Conservation (phyloP, 768 basidiomycete genomes). For the Ramaria sp. region DNA sequence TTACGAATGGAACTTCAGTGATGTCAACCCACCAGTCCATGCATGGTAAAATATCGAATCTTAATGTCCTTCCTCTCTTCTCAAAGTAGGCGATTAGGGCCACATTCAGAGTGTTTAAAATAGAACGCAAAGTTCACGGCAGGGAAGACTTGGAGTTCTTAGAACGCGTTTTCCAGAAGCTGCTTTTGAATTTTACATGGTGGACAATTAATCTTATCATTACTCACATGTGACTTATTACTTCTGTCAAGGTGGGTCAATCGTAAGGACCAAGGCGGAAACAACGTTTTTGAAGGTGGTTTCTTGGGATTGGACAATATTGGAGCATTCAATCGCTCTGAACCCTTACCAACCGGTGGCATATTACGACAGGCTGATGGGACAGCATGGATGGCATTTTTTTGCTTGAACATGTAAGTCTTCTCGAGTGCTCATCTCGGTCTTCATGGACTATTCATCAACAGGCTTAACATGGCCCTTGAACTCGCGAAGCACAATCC, state of each 20-base stretch:
- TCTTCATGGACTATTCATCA: slow-evolving; percentile 6
- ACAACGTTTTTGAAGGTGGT: slow-evolving; percentile 97
- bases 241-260: slow-evolving; percentile 78
- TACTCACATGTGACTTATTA: not conserved
- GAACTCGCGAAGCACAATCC: slow-evolving; percentile 96
- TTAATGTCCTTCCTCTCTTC: not conserved
- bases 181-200: slow-evolving; percentile 96
- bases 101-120: slow-evolving; percentile 98
- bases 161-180: slow-evolving; percentile 96
- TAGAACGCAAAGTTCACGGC: slow-evolving; percentile 92
- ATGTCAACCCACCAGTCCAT: slow-evolving; percentile 98
- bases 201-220: slow-evolving; percentile 20
- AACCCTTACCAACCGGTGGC: slow-evolving; percentile 92
- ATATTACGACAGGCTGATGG: slow-evolving; percentile 93
- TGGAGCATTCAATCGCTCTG: slow-evolving; percentile 94
- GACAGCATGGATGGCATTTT: slow-evolving; percentile 99
- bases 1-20: slow-evolving; percentile 98
- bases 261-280: slow-evolving; percentile 88
- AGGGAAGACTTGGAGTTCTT: slow-evolving; percentile 85
- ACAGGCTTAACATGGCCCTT: slow-evolving; percentile 90
- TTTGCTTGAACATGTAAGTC: slow-evolving; percentile 85
- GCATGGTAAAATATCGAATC: slow-evolving; percentile 56
- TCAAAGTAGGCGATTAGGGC: slow-evolving; percentile 43
- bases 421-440: not conserved
- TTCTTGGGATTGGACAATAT: slow-evolving; percentile 98